Conservation (phyloP, 805 yeast species). For the Saccharomycopsis fibuligera region DNA sequence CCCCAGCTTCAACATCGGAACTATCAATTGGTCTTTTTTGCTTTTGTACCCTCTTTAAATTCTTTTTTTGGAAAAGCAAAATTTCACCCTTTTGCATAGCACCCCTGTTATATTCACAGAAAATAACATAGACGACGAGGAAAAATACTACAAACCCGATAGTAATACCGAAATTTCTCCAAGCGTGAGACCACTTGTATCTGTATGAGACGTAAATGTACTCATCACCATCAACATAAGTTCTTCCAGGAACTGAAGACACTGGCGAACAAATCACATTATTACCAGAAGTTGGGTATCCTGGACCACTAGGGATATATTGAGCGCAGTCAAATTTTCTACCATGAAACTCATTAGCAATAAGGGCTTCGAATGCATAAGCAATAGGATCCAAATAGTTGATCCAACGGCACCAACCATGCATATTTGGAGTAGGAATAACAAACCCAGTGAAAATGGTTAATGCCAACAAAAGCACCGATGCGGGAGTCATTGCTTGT, state of each 20-base stretch:
- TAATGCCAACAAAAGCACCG: slow-evolving; percentile 33
- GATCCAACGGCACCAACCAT: slow-evolving; percentile 44
- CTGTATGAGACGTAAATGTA: slow-evolving; percentile 37
- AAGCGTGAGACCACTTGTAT: slow-evolving; percentile 40
- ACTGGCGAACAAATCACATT: slow-evolving; percentile 41
- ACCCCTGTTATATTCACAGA: slow-evolving; percentile 46
- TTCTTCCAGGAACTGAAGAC: slow-evolving; percentile 44
- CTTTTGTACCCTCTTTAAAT: slow-evolving; percentile 35
- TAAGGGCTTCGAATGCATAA: slow-evolving; percentile 39
- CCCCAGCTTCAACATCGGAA: slow-evolving; percentile 23
- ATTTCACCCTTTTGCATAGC: slow-evolving; percentile 59
- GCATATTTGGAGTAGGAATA: slow-evolving; percentile 37
- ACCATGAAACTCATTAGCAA: slow-evolving; percentile 38
- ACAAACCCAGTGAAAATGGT: slow-evolving; percentile 38
- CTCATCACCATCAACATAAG: slow-evolving; percentile 40
- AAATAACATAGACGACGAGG: slow-evolving; percentile 39
- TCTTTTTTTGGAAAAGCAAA: slow-evolving; percentile 42
- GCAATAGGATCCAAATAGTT: slow-evolving; percentile 38
- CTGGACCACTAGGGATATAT: slow-evolving; percentile 39
- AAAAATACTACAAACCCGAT: slow-evolving; percentile 48
- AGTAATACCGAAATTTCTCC: slow-evolving; percentile 61
- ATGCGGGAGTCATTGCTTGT: slow-evolving; percentile 41
- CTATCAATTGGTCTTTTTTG: slow-evolving; percentile 25
- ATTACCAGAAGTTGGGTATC: slow-evolving; percentile 29
- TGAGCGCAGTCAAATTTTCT: slow-evolving; percentile 31